Evolutionary conservation across 306 rosid species (phyloP), one percentile per base, ranked within the genome.

Genomic region (Arachis hypogaea): DNA sequence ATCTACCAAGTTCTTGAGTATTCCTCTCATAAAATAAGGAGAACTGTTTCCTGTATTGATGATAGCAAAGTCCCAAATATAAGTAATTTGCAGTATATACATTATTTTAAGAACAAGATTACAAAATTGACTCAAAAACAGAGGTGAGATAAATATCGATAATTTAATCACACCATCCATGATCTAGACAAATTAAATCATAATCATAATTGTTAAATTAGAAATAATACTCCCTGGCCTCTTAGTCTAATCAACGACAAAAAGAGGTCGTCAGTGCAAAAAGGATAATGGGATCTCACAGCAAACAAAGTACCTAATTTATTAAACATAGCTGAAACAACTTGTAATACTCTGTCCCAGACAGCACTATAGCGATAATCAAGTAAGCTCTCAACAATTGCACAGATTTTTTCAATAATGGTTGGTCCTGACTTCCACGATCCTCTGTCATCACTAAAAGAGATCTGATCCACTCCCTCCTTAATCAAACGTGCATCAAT

Each of bases 381-480:
- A 80, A 91, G 89, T 78, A 91, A 84, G 84, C 96, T 84, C 78
- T 89, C 97, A 63, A 84, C 64, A 70, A 75, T 89, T 42, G 85
- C 88, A 68, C 96, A 91, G 49, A 94, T 58, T 85, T 87, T 91
- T 78, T 89, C 98, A 78, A 91, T 82, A 38, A 89, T 76, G 59
- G 96, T 91, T 74, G 98, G 93, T 47, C 83, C 93, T 40, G 95
- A 81, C 78, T 28, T 85, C 82, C 97, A 81, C 63, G 84, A 63
- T 43, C 70, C 84, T 71, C 47, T 63, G 68, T 71, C 78, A 72
- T 22, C 28, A 22, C 76, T 71, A 62, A 63, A 68, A 69, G 77
- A 38, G 65, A 91, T 82, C 78, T 85, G 89, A 66, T 89, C 93
- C 59, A 94, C 88, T 46, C 97, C 97, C 50, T 89, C 88, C 76